Percentiles rank a stretch among this genome's conserved stretches.
Evolutionary conservation across 208 protist species (phyloP).

Genomic region (Trypanosoma mega): DNA sequence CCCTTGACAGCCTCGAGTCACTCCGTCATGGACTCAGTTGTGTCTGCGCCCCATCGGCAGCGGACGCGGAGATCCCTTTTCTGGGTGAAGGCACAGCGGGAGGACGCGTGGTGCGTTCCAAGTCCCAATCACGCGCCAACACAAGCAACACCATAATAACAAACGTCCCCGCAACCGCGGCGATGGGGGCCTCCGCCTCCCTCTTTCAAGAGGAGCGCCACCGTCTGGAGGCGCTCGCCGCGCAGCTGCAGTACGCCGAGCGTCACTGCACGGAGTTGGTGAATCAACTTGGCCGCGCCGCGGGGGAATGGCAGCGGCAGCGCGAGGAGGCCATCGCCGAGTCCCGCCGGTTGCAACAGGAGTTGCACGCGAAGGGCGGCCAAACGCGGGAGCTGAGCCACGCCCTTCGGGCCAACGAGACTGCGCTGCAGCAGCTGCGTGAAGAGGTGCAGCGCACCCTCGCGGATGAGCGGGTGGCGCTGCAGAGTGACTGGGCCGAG

Average conservation of each 20-base stretch:
- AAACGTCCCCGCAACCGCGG: no score
- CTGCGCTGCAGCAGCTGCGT: slow-evolving; percentile 28
- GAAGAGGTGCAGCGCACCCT: slow-evolving; percentile 17
- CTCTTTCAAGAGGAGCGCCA: slow-evolving; percentile 26
- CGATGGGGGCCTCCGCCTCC: slow-evolving; percentile 17
- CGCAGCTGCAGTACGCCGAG: slow-evolving; percentile 29
- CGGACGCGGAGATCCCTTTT: no score
- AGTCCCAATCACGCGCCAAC: no score
- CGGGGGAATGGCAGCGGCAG: slow-evolving; percentile 19
- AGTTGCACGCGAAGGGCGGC: slow-evolving; percentile 11
- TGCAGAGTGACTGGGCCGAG: slow-evolving; percentile 20
- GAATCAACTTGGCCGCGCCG: slow-evolving; percentile 1
- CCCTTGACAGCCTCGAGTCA: slow-evolving; percentile 63
- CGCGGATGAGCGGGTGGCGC: slow-evolving; percentile 22
- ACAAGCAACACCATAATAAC: no score
- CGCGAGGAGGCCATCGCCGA: slow-evolving; percentile 1
- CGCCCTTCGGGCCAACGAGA: slow-evolving; percentile 27
- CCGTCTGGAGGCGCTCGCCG: slow-evolving; percentile 21
- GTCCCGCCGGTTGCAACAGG: slow-evolving; percentile 3
- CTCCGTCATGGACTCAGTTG: slow-evolving; percentile 45
- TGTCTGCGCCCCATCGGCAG: slow-evolving; percentile 11
- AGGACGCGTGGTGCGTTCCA: no score
- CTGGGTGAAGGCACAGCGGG: no score
- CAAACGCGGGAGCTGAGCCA: slow-evolving; percentile 9
- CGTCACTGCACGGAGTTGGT: slow-evolving; percentile 13